Conservation (phyloP, 75 land plant species). For the Cupressus sempervirens region DNA sequence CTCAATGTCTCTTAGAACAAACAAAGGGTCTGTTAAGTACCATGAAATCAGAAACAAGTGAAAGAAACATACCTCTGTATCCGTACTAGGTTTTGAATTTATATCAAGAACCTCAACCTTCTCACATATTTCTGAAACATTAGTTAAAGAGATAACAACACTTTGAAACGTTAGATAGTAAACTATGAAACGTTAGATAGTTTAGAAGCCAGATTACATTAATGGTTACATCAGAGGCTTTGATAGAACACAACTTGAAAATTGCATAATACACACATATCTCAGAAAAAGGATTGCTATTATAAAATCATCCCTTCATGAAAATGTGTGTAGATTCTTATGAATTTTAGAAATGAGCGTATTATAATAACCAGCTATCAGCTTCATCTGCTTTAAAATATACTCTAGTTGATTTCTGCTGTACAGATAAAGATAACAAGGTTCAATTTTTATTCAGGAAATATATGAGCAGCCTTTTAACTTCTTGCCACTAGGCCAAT, state of each 20-base stretch:
- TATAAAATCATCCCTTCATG: background rate
- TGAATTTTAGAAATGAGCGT: background rate
- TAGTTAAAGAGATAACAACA: background rate
- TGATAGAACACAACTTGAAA: background rate
- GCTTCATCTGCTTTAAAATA: background rate
- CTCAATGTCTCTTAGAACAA: background rate
- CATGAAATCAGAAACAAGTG: background rate
- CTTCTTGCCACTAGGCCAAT: background rate
- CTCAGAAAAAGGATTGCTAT: background rate
- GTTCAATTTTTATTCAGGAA: background rate
- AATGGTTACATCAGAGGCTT: background rate
- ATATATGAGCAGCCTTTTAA: background rate
- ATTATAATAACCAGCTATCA: background rate
- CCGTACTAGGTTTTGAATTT: background rate
- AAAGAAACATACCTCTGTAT: background rate
- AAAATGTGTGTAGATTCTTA: background rate
- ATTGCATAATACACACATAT: background rate
- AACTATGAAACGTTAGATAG: background rate
- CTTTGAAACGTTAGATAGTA: background rate
- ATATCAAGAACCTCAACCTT: background rate
- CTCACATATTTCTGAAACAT: slow-evolving; percentile 1
- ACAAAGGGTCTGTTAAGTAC: background rate
- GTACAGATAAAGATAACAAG: background rate
- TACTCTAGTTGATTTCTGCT: background rate
- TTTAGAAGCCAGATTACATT: background rate